Conservation (phyloP, 805 yeast genomes). For the Wickerhamiella domercqiae region DNA sequence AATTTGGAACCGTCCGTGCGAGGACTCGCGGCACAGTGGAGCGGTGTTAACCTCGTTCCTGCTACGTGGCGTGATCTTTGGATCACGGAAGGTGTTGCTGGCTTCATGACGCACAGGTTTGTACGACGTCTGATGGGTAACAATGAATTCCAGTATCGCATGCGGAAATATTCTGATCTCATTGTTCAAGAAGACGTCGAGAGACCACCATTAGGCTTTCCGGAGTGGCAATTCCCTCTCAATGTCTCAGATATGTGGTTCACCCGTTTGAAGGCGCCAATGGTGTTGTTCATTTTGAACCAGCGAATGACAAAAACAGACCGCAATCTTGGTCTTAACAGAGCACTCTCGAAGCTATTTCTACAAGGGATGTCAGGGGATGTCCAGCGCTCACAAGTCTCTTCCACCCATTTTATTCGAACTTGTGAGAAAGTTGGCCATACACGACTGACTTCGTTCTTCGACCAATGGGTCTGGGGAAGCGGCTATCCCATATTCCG, state of each 20-base stretch:
- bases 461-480: constrained; percentile 86
- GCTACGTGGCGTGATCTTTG: constrained; percentile 64
- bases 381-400: constrained; percentile 47
- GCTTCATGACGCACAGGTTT: constrained; percentile 66
- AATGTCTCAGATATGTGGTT: constrained; percentile 48
- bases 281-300: constrained; percentile 71
- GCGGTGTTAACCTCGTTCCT: constrained; percentile 83
- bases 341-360: constrained; percentile 83
- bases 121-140: constrained; percentile 58
- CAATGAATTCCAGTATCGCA: constrained; percentile 62
- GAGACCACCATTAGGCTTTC: constrained; percentile 66
- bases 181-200: constrained; percentile 65
- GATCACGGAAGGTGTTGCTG: constrained; percentile 76
- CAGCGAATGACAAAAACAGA: constrained; percentile 93
- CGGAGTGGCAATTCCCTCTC: constrained; percentile 51
- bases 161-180: constrained; percentile 47
- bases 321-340: constrained; percentile 75
- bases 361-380: constrained; percentile 95
- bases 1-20: constrained; percentile 54
- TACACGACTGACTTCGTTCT: constrained; percentile 64
- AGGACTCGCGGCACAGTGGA: constrained; percentile 77
- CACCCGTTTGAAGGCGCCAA: constrained; percentile 65
- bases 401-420: constrained; percentile 74
- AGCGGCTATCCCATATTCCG: constrained; percentile 80
- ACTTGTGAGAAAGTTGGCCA: constrained; percentile 93